Evolutionary conservation across 2,329 filamentous ascomycete species (phyloP).

Genomic region (Pseudophaeomoniella oleicola): DNA sequence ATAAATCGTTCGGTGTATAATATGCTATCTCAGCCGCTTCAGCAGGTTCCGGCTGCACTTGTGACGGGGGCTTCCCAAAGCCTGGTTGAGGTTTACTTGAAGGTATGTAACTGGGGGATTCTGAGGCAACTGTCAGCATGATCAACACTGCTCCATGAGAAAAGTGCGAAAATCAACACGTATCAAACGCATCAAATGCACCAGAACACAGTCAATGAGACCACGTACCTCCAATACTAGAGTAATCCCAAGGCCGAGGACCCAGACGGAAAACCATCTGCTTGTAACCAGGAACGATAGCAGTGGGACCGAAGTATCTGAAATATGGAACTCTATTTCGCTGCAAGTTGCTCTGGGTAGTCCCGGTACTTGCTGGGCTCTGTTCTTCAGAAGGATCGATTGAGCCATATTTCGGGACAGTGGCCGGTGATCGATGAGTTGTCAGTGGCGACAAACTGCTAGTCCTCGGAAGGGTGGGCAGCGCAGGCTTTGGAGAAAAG

Average conservation of each 20-base stretch:
- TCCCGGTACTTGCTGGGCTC: conserved; percentile 18
- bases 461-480: too few relatives aligned
- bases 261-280: conserved; percentile 52
- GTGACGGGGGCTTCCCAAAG: not conserved
- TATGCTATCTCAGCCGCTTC: conserved; percentile 38
- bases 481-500: too few relatives aligned
- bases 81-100: not conserved
- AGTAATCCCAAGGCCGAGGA: not conserved
- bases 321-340: conserved; percentile 71
- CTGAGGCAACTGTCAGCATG: too few relatives aligned
- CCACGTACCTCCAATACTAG: too few relatives aligned
- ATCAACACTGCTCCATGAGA: not conserved
- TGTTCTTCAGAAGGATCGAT: conserved; percentile 6
- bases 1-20: conserved; percentile 59
- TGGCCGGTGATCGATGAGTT: too few relatives aligned
- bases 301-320: conserved; percentile 78
- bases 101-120: too few relatives aligned
- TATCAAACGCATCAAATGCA: too few relatives aligned
- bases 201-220: too few relatives aligned
- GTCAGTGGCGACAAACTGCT: too few relatives aligned
- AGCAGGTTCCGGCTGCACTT: conserved; percentile 2
- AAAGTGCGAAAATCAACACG: too few relatives aligned
- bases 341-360: conserved; percentile 29
- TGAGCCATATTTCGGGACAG: too few relatives aligned
- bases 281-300: conserved; percentile 82